Evolutionary conservation across 108 stramenopile genomes (phyloP).

Genomic region (Skeletonema costatum): DNA sequence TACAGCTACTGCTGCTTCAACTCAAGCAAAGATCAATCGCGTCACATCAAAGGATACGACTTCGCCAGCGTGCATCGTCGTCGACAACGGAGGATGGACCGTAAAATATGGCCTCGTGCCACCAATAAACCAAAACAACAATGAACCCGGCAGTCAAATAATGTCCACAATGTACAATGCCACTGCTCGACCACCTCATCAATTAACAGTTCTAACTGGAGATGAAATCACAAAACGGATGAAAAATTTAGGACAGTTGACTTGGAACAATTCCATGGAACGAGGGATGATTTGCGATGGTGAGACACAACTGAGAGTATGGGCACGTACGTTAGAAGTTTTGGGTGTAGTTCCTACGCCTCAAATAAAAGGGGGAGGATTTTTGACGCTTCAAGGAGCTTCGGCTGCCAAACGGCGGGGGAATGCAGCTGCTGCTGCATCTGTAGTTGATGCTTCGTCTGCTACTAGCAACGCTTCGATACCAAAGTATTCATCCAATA

Average conservation of each 20-base stretch:
- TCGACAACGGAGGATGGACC: constrained; percentile 87
- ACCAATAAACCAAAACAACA: neutral
- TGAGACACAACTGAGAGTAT: constrained; percentile 79
- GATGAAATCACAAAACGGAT: constrained; percentile 65
- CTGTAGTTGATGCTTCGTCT: neutral
- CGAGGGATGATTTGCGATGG: constrained; percentile 70
- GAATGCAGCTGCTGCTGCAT: neutral
- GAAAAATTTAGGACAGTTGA: constrained; percentile 70
- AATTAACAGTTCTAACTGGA: constrained; percentile 70
- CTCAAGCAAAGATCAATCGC: neutral
- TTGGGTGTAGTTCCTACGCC: constrained; percentile 39
- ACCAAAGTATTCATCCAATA: constrained; percentile 18
- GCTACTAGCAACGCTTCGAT: neutral
- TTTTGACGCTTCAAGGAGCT: neutral
- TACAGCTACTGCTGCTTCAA: neutral
- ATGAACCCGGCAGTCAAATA: neutral
- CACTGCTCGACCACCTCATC: constrained; percentile 82
- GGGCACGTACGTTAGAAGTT: constrained; percentile 68
- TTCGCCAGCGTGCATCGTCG: constrained; percentile 45
- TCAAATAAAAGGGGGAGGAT: constrained; percentile 28
- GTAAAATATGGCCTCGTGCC: constrained; percentile 71
- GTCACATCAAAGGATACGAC: neutral
- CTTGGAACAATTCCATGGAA: constrained; percentile 62
- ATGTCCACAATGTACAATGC: constrained; percentile 61
- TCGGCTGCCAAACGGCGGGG: constrained; percentile 8